phyloP scores from a whole-genome alignment of 805 yeast species.

The Starmerella powellii region DNA sequence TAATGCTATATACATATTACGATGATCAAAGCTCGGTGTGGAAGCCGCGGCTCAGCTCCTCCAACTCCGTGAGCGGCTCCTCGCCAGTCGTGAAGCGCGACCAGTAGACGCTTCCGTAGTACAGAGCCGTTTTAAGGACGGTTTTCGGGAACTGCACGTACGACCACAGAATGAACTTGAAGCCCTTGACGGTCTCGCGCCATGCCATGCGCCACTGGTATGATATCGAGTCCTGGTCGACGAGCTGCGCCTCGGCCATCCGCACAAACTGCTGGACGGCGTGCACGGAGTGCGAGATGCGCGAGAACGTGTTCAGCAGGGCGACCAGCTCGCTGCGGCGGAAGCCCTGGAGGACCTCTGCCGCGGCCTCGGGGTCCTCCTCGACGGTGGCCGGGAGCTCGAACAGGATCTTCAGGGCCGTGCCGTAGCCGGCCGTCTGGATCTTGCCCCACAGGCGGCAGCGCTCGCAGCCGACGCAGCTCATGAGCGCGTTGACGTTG shows the following conservation, averaged over 20 bases:
- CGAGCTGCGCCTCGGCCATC: constrained; percentile 14
- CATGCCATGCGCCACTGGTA: constrained; percentile 43
- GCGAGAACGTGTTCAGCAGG: constrained; percentile 79
- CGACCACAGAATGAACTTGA: constrained; percentile 51
- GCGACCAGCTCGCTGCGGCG: constrained; percentile 80
- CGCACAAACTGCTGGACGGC: constrained; percentile 57
- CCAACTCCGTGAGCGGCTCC: background rate
- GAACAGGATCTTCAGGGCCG: constrained; percentile 81
- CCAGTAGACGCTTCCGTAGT: constrained; percentile 52
- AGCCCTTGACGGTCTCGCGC: constrained; percentile 43
- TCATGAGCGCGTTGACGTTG: constrained; percentile 88
- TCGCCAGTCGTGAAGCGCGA: constrained; percentile 28
- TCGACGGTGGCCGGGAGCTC: constrained; percentile 49
- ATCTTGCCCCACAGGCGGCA: constrained; percentile 97
- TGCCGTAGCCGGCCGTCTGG: constrained; percentile 95
- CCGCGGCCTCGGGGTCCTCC: constrained; percentile 34
- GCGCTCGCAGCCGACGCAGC: constrained; percentile 96
- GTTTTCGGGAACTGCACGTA: constrained; percentile 61
- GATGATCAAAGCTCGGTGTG: constrained; percentile 8
- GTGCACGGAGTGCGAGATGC: constrained; percentile 72
- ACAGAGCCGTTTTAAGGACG: constrained; percentile 39
- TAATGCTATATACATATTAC: background rate
- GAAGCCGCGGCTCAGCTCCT: constrained; percentile 3
- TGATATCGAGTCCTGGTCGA: constrained; percentile 16
- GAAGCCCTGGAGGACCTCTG: constrained; percentile 43